phyloP scores from a whole-genome alignment of 768 basidiomycete genomes.

The Termitomyces titanicus region DNA sequence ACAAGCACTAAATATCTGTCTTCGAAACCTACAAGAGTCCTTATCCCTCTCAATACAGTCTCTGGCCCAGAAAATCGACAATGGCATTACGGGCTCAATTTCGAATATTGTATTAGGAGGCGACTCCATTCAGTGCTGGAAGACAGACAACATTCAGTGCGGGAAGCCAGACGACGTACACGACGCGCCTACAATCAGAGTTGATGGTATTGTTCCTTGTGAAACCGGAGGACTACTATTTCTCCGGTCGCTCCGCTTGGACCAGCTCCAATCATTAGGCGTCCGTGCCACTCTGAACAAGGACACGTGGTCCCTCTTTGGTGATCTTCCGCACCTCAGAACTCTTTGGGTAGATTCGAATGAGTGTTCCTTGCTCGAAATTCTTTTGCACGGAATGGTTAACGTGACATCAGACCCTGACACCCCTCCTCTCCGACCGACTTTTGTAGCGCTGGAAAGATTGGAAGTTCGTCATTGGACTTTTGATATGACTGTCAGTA shows the following conservation, averaged over 20 bases:
- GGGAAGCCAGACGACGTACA: no score
- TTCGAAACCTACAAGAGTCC: neutral
- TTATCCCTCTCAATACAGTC: neutral
- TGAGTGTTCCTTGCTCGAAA: no score
- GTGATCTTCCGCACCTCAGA: no score
- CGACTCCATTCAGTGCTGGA: neutral
- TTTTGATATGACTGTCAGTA: no score
- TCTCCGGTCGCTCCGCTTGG: neutral
- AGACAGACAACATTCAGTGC: no score
- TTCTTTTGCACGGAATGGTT: no score
- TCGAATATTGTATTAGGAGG: neutral
- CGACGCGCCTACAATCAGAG: neutral
- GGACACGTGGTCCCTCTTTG: no score
- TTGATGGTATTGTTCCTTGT: fast-evolving
- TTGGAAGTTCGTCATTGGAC: no score
- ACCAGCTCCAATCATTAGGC: neutral
- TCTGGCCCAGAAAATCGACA: neutral
- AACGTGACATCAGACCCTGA: no score
- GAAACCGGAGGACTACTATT: neutral
- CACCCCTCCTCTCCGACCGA: no score
- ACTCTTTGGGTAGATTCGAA: no score
- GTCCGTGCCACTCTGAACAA: neutral
- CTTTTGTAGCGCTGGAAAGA: no score
- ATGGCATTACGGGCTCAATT: neutral
- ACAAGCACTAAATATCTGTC: neutral